These are phyloP conservation scores for Verruconis gallopava DNA, from an alignment of 2,329 filamentous ascomycete genomes.

Conservation along the genomic window DNA sequence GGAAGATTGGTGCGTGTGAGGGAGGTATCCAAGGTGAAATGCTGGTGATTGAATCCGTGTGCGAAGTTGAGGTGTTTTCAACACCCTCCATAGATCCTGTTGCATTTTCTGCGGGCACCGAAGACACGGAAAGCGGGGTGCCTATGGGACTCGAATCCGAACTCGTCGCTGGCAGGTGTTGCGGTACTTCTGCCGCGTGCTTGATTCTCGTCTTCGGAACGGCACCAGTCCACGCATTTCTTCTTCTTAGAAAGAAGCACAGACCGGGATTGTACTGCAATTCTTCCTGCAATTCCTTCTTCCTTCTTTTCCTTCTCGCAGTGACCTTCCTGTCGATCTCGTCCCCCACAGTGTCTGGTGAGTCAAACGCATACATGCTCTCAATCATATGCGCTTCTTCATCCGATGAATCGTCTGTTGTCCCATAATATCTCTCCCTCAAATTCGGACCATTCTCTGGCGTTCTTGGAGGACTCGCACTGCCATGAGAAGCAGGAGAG, in stretches of 20 bases:
- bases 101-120: background rate
- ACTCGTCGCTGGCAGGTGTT: slow-evolving; percentile 26
- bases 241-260: slow-evolving; percentile 61
- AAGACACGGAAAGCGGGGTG: background rate
- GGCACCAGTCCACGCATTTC: slow-evolving; percentile 79
- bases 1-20: background rate
- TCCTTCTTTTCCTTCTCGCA: slow-evolving; percentile 25
- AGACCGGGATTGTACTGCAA: slow-evolving; percentile 66
- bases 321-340: slow-evolving; percentile 21
- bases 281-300: slow-evolving; percentile 26
- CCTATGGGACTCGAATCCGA: background rate
- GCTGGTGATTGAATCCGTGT: background rate
- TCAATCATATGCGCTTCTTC: slow-evolving; percentile 11
- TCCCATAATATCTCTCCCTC: slow-evolving; percentile 32
- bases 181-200: background rate
- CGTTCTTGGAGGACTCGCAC: background rate
- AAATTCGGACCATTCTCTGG: slow-evolving; percentile 19
- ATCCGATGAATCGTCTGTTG: slow-evolving; percentile 10
- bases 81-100: background rate
- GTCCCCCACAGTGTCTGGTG: slow-evolving; percentile 30
- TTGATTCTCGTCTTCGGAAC: slow-evolving; percentile 29
- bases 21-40: background rate
- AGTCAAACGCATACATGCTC: slow-evolving; percentile 24
- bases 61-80: background rate
- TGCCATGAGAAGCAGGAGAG: background rate